These are phyloP conservation scores for Begonia masoniana DNA, from an alignment of 306 rosid species.

Conservation along the genomic window DNA sequence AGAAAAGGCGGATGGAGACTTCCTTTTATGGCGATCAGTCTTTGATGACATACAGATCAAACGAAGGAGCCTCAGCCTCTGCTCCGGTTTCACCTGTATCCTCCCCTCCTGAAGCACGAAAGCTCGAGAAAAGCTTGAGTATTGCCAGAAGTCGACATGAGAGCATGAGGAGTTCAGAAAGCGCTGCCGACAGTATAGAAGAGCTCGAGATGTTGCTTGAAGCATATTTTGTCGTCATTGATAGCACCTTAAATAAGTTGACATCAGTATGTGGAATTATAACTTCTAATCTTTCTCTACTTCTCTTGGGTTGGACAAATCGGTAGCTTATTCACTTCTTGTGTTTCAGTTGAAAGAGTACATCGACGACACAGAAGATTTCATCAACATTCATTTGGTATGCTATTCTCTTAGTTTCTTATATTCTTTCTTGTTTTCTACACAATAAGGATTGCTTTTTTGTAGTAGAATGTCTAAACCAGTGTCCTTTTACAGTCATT, in stretches of 20 bases:
- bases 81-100: conserved; percentile 98
- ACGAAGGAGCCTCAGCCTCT: conserved; percentile 70
- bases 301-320: conserved; percentile 2
- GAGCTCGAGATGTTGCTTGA: conserved; percentile 99
- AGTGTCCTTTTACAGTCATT: no score
- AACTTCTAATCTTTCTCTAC: conserved; percentile 3
- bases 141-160: conserved; percentile 91
- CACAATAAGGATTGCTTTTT: background rate
- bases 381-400: conserved; percentile 97
- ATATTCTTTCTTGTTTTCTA: background rate
- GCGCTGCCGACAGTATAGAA: conserved; percentile 72
- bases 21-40: conserved; percentile 82
- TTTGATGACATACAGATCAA: conserved; percentile 55
- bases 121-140: conserved; percentile 80
- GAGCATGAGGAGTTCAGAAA: conserved; percentile 82
- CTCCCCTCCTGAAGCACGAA: conserved; percentile 78
- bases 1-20: conserved; percentile 80
- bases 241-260: conserved; percentile 87
- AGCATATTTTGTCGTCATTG: conserved; percentile 97
- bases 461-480: no score
- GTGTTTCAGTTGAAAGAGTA: conserved; percentile 81
- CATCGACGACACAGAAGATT: conserved; percentile 97
- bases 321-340: background rate
- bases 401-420: background rate
- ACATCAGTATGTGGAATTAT: conserved; percentile 50